Evolutionary conservation across 1,284 basidiomycete species (phyloP).

Genomic region (Mycosarcoma mackinlayi): DNA sequence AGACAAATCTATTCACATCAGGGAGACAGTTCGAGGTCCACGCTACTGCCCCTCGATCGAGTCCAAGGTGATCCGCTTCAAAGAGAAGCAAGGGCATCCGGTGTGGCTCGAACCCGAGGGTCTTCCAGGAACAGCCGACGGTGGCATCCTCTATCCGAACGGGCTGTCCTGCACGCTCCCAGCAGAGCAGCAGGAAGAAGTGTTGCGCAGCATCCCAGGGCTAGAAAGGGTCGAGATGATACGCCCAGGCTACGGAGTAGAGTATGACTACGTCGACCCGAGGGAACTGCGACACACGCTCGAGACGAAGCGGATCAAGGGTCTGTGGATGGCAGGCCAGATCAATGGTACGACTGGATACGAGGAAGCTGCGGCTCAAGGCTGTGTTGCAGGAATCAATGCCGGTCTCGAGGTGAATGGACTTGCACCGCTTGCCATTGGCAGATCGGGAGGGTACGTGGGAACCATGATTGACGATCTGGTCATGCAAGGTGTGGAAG

Average conservation of each 20-base stretch:
- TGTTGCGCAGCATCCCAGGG: slow-evolving; percentile 84
- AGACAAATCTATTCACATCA: slow-evolving; percentile 82
- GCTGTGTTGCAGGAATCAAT: slow-evolving; percentile 84
- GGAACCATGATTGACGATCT: slow-evolving; percentile 92
- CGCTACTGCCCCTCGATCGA: slow-evolving; percentile 91
- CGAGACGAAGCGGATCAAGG: slow-evolving; percentile 82
- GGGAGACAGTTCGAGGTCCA: slow-evolving; percentile 88
- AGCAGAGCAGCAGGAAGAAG: slow-evolving; percentile 80
- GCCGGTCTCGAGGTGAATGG: slow-evolving; percentile 78
- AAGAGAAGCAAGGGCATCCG: slow-evolving; percentile 76
- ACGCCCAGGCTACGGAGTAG: slow-evolving; percentile 87
- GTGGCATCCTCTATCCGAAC: slow-evolving; percentile 86
- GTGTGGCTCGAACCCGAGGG: slow-evolving; percentile 93
- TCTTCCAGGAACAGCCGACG: slow-evolving; percentile 77
- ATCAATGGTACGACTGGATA: slow-evolving; percentile 81
- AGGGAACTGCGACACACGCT: slow-evolving; percentile 80
- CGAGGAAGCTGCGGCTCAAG: slow-evolving; percentile 90
- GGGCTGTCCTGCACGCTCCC: slow-evolving; percentile 87
- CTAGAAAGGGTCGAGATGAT: slow-evolving; percentile 84
- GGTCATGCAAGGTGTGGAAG: slow-evolving; percentile 85
- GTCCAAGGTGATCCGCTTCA: slow-evolving; percentile 83
- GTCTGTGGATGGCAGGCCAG: slow-evolving; percentile 53
- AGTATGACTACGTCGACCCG: slow-evolving; percentile 91
- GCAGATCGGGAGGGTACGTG: slow-evolving; percentile 82
- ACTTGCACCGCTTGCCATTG: slow-evolving; percentile 75